Evolutionary conservation across 768 basidiomycete genomes (phyloP).

Genomic region (Tricholoma hemisulphureum): DNA sequence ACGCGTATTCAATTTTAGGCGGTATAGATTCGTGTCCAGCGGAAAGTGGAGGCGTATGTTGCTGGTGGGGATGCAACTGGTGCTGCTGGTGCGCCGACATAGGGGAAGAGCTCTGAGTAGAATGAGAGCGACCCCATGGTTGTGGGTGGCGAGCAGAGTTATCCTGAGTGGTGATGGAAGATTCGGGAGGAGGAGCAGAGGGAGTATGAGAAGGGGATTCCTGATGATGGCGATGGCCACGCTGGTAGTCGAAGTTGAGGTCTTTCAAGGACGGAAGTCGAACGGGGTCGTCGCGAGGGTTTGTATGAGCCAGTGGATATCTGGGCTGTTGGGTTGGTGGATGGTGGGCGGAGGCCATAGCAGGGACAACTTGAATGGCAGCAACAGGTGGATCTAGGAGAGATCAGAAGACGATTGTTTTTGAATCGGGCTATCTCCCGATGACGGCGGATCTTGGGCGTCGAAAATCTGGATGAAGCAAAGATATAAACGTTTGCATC

Average conservation of each 20-base stretch:
- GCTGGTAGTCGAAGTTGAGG: conserved; percentile 56
- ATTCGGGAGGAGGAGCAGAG: conserved; percentile 22
- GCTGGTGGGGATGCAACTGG: conserved; percentile 43
- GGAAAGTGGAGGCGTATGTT: conserved; percentile 48
- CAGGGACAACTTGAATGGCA: no score
- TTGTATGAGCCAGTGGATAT: conserved; percentile 37
- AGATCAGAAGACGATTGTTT: conserved; percentile 39
- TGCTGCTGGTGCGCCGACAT: conserved; percentile 29
- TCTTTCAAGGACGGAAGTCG: conserved; percentile 74
- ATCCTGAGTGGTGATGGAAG: conserved; percentile 28
- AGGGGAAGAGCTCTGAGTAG: conserved; percentile 23
- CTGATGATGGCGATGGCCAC: conserved; percentile 29
- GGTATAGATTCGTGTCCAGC: conserved; percentile 38
- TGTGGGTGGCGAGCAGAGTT: conserved; percentile 34
- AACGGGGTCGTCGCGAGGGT: conserved; percentile 40
- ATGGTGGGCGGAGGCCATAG: conserved; percentile 50
- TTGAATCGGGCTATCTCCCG: conserved; percentile 62
- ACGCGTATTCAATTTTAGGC: conserved; percentile 40
- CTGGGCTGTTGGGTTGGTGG: conserved; percentile 35
- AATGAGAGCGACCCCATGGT: conserved; percentile 31
- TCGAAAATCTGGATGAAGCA: conserved; percentile 15
- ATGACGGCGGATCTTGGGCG: conserved; percentile 58
- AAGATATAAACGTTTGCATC: conserved; percentile 18
- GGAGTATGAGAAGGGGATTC: conserved; percentile 29
- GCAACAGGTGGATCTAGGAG: conserved; percentile 30